Evolutionary conservation across 2,329 filamentous ascomycete genomes (phyloP).

Genomic region (Fusarium sp.): DNA sequence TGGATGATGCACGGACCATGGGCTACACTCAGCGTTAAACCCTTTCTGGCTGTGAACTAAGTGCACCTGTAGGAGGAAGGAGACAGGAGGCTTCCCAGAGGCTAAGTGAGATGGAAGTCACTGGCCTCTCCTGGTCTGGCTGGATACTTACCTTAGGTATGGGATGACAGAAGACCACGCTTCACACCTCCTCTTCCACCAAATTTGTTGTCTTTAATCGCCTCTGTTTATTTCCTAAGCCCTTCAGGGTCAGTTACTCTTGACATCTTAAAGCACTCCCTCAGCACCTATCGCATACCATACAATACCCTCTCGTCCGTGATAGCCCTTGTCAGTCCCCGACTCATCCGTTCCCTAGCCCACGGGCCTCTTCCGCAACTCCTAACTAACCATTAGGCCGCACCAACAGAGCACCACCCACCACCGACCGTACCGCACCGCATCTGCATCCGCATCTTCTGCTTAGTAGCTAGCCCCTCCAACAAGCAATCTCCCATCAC

Average conservation of each 20-base stretch:
- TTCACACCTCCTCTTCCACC: conserved; percentile 38
- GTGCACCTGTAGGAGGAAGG: conserved; percentile 24
- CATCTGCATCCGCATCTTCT: conserved; percentile 46
- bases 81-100: conserved; percentile 41
- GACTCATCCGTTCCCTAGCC: conserved; percentile 37
- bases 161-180: conserved; percentile 34
- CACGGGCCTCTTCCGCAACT: conserved; percentile 43
- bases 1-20: conserved; percentile 43
- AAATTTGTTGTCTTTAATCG: conserved; percentile 8
- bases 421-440: conserved; percentile 18
- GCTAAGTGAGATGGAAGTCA: conserved; percentile 9
- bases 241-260: not conserved
- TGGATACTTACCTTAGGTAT: too few relatives aligned
- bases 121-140: conserved; percentile 6
- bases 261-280: not conserved
- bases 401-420: conserved; percentile 38
- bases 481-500: conserved; percentile 43
- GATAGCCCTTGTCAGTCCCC: conserved; percentile 26
- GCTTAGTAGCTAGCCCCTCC: conserved; percentile 45
- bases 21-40: conserved; percentile 22
- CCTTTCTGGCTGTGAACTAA: conserved; percentile 25
- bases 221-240: not conserved
- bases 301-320: conserved; percentile 14
- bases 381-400: conserved; percentile 38
- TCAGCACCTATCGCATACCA: conserved; percentile 16